These are phyloP conservation scores for Trypanosoma caninum DNA, from an alignment of 208 protist species.

Conservation along the genomic window DNA sequence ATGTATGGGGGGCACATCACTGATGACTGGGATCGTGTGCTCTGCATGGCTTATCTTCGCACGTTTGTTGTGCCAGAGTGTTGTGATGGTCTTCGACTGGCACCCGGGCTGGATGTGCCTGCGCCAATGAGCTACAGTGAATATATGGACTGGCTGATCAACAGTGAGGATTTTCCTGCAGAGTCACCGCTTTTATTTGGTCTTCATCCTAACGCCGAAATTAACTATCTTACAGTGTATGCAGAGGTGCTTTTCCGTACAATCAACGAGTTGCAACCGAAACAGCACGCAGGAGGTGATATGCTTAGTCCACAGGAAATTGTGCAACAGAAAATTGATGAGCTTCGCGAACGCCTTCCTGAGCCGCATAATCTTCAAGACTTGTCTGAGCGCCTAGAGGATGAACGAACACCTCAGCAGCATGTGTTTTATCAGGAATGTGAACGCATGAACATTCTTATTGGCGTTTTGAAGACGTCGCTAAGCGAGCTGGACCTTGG, in stretches of 20 bases:
- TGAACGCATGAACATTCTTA: conserved; percentile 97
- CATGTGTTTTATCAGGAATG: conserved; percentile 98
- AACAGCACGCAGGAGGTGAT: conserved; percentile 83
- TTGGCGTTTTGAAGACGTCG: conserved; percentile 86
- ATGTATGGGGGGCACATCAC: conserved; percentile 99
- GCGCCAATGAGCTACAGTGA: conserved; percentile 88
- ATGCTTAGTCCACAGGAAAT: conserved; percentile 88
- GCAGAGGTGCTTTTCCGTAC: conserved; percentile 95
- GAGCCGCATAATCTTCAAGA: conserved; percentile 92
- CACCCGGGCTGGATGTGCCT: conserved; percentile 89
- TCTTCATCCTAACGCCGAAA: conserved; percentile 99
- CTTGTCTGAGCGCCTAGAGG: conserved; percentile 90
- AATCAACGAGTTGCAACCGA: conserved; percentile 96
- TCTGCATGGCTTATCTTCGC: conserved; percentile 96
- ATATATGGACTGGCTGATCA: conserved; percentile 94
- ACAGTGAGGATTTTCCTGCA: conserved; percentile 86
- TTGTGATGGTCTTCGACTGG: conserved; percentile 91
- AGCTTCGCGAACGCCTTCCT: conserved; percentile 89
- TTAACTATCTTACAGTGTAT: conserved; percentile 96
- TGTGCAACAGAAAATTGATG: conserved; percentile 91
- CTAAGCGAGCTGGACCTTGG: conserved; percentile 97
- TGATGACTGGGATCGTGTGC: conserved; percentile 97
- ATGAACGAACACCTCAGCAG: conserved; percentile 97
- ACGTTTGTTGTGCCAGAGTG: conserved; percentile 88
- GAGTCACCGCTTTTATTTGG: conserved; percentile 97